Base-by-base conservation (phyloP, 2,329 filamentous ascomycete species). In the Fusarium subglutinans region DNA sequence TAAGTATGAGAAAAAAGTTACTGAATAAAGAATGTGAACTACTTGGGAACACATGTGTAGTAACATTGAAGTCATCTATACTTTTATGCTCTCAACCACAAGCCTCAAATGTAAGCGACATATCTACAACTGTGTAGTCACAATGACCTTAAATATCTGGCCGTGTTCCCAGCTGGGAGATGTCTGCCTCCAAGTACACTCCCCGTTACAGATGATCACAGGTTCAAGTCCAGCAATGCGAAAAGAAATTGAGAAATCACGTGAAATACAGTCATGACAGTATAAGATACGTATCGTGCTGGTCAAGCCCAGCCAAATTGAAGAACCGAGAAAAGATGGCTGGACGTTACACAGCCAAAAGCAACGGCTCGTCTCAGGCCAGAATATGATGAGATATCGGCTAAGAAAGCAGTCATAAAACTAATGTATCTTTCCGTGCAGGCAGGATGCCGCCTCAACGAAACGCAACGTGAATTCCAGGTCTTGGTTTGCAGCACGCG, bases 151-250 rank as follows among this genome's bases (percentile, higher is more conserved):
- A 8, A 4, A 26, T 20, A 20, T 20, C 17, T 10, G 5, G 3
- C 17, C 0, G 8, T 45, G 11, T 26, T 20, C 33, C 1, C 0
- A 1, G 33, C 33, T 8, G 0, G 6, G 14, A 35, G 7, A 15
- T 1, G 33, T 35, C 14, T 4, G 33, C 24, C 24, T 14, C 24
- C 17, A 20, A 13, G 5, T 20, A 12, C 43, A 45, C 43, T 26
- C 17, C 9, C 17, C 17, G 20, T 20, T 3, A 0, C 24, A n/a
- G 11, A 26, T 18, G 43, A 18, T 45, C 8, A 13, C 43, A 45
- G n/a, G n/a, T 45, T 7, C 7, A 45, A 26, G 10, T 45, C 13
- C 1, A 18, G 17, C 17, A 18, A 45, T 8, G 11, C 8, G 17
- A 18, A 45, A 45, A 13, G 11, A 26, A 45, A 45, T 13, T 5